Base-by-base conservation (phyloP, 495 filamentous ascomycete species). In the Lophiotrema nucula region DNA sequence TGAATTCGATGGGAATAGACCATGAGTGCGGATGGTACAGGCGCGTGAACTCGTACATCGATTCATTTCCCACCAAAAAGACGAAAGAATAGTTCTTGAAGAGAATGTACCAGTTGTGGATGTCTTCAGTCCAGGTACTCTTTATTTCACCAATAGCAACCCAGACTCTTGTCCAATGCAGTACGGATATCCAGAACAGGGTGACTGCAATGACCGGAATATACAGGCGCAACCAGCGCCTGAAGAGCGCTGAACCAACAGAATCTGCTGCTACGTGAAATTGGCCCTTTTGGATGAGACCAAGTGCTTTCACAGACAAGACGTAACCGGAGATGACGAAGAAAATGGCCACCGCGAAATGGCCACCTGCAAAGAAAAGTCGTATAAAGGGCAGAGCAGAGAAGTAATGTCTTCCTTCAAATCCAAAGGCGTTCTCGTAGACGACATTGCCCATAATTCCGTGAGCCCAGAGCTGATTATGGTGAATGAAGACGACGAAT, bases 271-370 rank as follows among this genome's bases (percentile, higher is more conserved):
- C 73, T 39, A 75, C 69, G 22, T 75, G 75, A 47, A 69, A 77
- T 38, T 82, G 73, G 31, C 78, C 76, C 28, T 72, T 73, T 49
- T 81, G 83, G 38, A 85, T 79, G 19, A 74, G 70, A 53, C 79
- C 79, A 35, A 88, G 65, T 0, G 85, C 78, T 58, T 87, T 85
- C 58, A 82, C 81, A 15, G 84, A 84, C 10, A 88, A 74, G 0
- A 83, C 85, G 60, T 85, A 88, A 61, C 86, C 85, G 5, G 84
- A 87, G 46, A 89, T 84, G 58, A 88, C 80, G 71, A 88, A 88
- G 75, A 89, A 88, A 47, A 88, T 81, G 68, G 84, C 78, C 5
- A 89, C 86, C 80, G 87, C 86, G 49, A 85, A 83, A 53, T 83
- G 81, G 23, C 83, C 85, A 8, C 82, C 82, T 60, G 81, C 82